Evolutionary conservation across 1,284 basidiomycete species (phyloP), one percentile per base, ranked within the genome.

Genomic region (Sparassis latifolia): DNA sequence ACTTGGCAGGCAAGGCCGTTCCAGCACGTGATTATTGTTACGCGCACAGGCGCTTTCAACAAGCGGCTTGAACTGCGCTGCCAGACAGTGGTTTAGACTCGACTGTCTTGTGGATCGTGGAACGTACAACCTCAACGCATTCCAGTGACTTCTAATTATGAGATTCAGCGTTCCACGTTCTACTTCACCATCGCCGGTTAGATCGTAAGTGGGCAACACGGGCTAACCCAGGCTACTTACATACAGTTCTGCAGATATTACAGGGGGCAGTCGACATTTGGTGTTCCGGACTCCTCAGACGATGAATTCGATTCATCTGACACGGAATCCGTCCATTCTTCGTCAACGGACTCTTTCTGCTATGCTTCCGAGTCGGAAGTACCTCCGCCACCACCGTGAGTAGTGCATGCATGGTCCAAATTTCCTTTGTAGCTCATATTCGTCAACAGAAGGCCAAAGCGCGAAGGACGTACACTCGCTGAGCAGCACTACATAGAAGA

Each of bases 81-180:
- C 20, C 20, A 20, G 20, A 20, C 20, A 20, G 20, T 20, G 20
- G 20, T 20, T 20, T 20, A 20, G 20, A 20, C 20, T 20, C 20
- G 20, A 20, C 20, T 20, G 20, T 20, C 20, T 20, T 20, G 20
- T 20, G 20, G 20, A 20, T 20, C 20, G 20, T 20, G 20, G 20
- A 20, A 20, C 20, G 20, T 20, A 20, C 20, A 20, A 20, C 20
- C 20, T 20, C 20, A 20, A 20, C 20, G 20, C 20, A 20, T 20
- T 20, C 20, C 20, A 20, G 20, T 20, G 20, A 20, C 20, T 20
- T 20, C 20, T 37, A 37, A 6, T 37, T 32, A 86, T 86, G 84
- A 73, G 80, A 32, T 86, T 82, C 62, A 72, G 79, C 60, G 75
- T 76, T 47, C 80, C 82, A 28, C 71, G 81, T 57, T 82, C 83